These are phyloP conservation scores for Fomitiporia mediterranea DNA, from an alignment of 1,284 basidiomycete species.

Conservation along the genomic window DNA sequence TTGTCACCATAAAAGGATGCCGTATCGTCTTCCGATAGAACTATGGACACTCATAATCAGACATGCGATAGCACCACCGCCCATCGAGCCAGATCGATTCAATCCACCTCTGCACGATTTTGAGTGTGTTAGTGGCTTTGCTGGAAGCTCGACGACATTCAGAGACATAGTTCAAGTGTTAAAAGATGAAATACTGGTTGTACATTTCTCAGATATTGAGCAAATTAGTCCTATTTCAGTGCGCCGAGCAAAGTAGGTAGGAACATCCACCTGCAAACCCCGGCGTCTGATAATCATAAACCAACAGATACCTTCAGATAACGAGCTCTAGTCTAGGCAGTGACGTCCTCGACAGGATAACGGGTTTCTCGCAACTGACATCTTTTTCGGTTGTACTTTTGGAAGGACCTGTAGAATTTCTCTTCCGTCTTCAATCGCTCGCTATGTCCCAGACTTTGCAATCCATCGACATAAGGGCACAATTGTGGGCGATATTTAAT, in stretches of 20 bases:
- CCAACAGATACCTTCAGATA: neutral
- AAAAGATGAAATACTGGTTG: neutral
- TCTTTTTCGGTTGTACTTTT: neutral
- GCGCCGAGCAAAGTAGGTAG: neutral
- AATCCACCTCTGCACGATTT: conserved; percentile 1
- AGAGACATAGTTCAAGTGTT: conserved; percentile 1
- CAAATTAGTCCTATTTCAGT: neutral
- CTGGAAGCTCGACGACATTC: neutral
- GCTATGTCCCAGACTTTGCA: neutral
- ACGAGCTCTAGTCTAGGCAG: too few relatives aligned
- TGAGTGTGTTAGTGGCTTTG: conserved; percentile 7
- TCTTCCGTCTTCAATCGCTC: neutral
- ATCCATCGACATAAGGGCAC: neutral
- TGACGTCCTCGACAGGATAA: neutral
- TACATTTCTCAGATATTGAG: neutral
- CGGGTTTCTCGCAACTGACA: neutral
- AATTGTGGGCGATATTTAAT: neutral
- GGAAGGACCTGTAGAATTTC: neutral
- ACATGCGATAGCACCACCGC: neutral
- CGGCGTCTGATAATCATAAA: neutral
- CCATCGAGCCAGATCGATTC: neutral
- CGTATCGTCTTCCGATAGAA: neutral
- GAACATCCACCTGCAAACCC: too few relatives aligned
- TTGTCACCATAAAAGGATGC: too few relatives aligned
- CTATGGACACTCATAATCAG: conserved; percentile 5